A percentile compares a stretch with the other conserved stretches of the same genome.
phyloP scores from a whole-genome alignment of 371 early-diverging fungal genomes.

The Mortierella sp. region DNA sequence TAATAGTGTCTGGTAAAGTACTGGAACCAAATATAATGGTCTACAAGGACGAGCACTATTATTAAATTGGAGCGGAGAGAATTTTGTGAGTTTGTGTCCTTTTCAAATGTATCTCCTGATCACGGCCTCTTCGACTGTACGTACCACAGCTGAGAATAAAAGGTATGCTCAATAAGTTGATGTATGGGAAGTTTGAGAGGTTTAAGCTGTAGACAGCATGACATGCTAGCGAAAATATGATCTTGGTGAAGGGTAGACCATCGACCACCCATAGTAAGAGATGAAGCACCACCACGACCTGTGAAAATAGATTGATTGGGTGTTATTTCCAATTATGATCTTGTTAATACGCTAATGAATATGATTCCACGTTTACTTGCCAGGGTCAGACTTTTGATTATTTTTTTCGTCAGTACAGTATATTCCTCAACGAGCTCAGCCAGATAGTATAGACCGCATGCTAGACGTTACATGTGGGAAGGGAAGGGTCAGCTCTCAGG shows the following conservation, averaged over 20 bases:
- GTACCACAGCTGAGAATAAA: slow-evolving; percentile 80
- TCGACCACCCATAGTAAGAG: slow-evolving; percentile 77
- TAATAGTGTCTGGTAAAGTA: slow-evolving; percentile 79
- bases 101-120: neutral
- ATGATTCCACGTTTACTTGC: slow-evolving; percentile 54
- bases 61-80: neutral
- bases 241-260: slow-evolving; percentile 72
- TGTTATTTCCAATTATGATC: neutral
- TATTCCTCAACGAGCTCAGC: slow-evolving; percentile 79
- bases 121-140: neutral
- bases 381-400: slow-evolving; percentile 77
- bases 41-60: slow-evolving; percentile 79
- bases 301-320: neutral
- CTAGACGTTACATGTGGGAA: slow-evolving; percentile 54
- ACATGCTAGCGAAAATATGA: slow-evolving; percentile 75
- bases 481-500: too few species aligned
- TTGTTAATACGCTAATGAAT: neutral
- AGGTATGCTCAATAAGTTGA: slow-evolving; percentile 69
- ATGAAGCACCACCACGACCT: slow-evolving; percentile 68
- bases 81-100: neutral
- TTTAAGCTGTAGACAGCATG: slow-evolving; percentile 80
- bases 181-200: slow-evolving; percentile 80
- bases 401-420: slow-evolving; percentile 81
- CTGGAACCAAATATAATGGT: slow-evolving; percentile 91
- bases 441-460: slow-evolving; percentile 82